Base-by-base conservation (phyloP, 1,284 basidiomycete genomes). In the Omphalotus olearius region DNA sequence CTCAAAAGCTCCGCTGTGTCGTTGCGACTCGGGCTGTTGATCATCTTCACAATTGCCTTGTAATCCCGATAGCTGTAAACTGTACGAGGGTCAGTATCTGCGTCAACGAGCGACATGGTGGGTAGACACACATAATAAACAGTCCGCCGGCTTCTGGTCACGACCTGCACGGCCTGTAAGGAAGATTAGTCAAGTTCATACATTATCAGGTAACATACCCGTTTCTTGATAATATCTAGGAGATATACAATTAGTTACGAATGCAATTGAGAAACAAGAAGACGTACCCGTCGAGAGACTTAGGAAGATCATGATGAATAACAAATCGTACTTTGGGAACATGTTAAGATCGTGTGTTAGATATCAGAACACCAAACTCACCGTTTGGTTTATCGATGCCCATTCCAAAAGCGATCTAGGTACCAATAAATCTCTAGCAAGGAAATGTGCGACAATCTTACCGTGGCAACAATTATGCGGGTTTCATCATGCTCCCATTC, bases 331-430 rank as follows among this genome's bases (percentile, higher is more conserved):
- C 76, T 78, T 40, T 38, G 35, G n/a, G 7, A 16, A 45, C 11
- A 53, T 48, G 37, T 28, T n/a, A 42, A 14, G 40, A 25, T 26
- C 20, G 11, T 28, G 23, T 10, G 30, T 16, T 28, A n/a, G 30
- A 41, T 36, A 3, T 6, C 13, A 50, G 43, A 18, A 9, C 26
- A 20, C 10, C 30, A 11, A 30, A 26, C 57, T 55, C 57, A 74
- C 75, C 75, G 55, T 78, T 70, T 25, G 80, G 67, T 42, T 58
- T 58, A 40, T 58, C 56, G 45, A 58, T 58, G 14, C 95, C 96
- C 96, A 99, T 98, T 7, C 96, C 96, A 65, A 98, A 98, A 0
- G 92, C 92, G 58, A 92, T 78, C 85, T 88, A 57, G 38, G 18
- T 41, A 52, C 58, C 52, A 35, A 6, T 53, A 60, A 50, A 42